phyloP scores from a whole-genome alignment of 768 basidiomycete species.

The Suillus fuscotomentosus region DNA sequence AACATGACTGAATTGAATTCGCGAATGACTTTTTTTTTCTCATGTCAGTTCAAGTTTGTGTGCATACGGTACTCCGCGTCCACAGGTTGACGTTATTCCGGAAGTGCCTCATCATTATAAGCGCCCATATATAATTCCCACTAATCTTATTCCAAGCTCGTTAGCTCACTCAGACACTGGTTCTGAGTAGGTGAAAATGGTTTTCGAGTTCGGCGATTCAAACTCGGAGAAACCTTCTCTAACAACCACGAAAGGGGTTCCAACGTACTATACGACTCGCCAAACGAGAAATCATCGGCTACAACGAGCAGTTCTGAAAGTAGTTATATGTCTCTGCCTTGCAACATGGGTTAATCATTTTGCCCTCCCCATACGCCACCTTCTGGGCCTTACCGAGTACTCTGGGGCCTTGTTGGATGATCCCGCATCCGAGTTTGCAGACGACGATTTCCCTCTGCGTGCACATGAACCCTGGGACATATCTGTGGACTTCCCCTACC shows the following conservation, averaged over 20 bases:
- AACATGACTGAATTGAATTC: neutral
- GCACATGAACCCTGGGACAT: conserved; percentile 62
- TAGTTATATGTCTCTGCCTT: conserved; percentile 20
- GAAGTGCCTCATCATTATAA: neutral
- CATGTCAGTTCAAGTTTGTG: neutral
- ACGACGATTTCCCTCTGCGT: conserved; percentile 63
- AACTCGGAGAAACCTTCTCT: neutral
- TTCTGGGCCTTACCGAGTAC: neutral
- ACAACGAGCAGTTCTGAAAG: conserved; percentile 16
- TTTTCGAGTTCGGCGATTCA: neutral
- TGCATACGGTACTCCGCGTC: neutral
- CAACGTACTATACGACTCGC: neutral
- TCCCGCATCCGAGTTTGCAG: conserved; percentile 44
- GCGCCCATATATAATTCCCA: neutral
- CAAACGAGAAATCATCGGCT: conserved; percentile 2
- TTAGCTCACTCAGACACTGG: neutral
- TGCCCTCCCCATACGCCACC: conserved; percentile 2
- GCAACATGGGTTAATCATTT: conserved; percentile 14
- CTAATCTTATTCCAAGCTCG: neutral
- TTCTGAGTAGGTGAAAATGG: neutral
- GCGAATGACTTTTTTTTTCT: neutral
- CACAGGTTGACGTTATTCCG: neutral
- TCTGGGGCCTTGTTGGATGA: conserved; percentile 21
- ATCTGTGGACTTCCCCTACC: conserved; percentile 71
- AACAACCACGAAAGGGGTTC: neutral